These are phyloP conservation scores for Pythium aristosporum DNA, from an alignment of 352 stramenopile species.

Conservation along the genomic window DNA sequence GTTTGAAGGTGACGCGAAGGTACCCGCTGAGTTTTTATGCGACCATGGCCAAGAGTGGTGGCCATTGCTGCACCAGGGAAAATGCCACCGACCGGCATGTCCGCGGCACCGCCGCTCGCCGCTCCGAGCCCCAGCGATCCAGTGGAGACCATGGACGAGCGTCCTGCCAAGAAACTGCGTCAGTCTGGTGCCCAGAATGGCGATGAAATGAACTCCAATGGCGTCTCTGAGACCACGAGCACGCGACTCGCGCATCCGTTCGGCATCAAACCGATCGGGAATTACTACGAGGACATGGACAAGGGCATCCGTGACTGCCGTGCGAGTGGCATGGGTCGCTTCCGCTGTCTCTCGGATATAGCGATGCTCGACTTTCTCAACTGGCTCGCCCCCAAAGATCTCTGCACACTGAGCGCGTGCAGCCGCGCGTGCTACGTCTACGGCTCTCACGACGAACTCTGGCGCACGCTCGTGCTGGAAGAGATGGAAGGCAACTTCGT, in stretches of 20 bases:
- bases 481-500: slow-evolving; percentile 68
- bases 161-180: slow-evolving; percentile 14
- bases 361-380: slow-evolving; percentile 64
- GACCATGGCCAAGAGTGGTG: background rate
- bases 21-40: slow-evolving; percentile 25
- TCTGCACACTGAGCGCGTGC: slow-evolving; percentile 42
- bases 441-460: slow-evolving; percentile 76
- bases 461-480: slow-evolving; percentile 74
- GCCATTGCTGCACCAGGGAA: background rate
- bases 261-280: slow-evolving; percentile 82
- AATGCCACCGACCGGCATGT: slow-evolving; percentile 3
- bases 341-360: slow-evolving; percentile 60
- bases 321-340: slow-evolving; percentile 45
- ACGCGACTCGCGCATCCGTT: slow-evolving; percentile 60
- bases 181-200: background rate
- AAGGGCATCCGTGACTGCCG: slow-evolving; percentile 70
- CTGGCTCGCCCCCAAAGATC: slow-evolving; percentile 48
- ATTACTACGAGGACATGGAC: slow-evolving; percentile 66
- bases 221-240: background rate
- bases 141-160: background rate
- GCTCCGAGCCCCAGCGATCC: background rate
- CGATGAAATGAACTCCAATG: background rate
- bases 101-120: background rate
- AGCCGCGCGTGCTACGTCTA: slow-evolving; percentile 77
- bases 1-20: slow-evolving; percentile 15